These are phyloP conservation scores for Leishmania amazonensis DNA, from an alignment of 208 protist species.

Conservation along the genomic window DNA sequence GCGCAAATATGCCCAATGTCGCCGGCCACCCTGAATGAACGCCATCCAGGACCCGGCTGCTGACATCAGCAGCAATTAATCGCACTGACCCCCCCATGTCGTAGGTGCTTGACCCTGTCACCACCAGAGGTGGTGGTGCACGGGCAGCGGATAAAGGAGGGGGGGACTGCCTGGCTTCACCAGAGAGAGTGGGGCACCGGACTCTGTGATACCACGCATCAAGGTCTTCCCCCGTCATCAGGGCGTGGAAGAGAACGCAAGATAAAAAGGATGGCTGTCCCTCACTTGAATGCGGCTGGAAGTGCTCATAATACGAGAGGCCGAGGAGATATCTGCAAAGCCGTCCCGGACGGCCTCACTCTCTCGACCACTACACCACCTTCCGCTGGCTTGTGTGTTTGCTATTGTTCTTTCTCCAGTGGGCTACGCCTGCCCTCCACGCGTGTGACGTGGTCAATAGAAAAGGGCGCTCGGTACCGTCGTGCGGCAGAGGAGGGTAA, in stretches of 20 bases:
- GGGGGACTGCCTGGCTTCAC: background rate
- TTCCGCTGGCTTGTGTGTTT: background rate
- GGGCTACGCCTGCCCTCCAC: background rate
- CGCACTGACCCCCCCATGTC: background rate
- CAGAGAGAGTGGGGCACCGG: background rate
- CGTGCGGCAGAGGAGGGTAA: background rate
- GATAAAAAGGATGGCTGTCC: background rate
- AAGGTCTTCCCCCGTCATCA: background rate
- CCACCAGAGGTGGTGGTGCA: background rate
- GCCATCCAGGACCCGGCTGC: background rate
- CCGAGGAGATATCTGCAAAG: background rate
- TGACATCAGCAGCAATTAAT: background rate
- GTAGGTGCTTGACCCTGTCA: background rate
- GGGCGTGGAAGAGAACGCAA: background rate
- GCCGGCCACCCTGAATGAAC: background rate
- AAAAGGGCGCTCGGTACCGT: background rate
- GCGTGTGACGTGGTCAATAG: background rate
- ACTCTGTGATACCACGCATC: background rate
- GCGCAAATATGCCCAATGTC: background rate
- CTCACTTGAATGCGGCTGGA: background rate
- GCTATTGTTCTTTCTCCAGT: background rate
- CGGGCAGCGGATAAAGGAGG: background rate
- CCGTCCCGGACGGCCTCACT: background rate
- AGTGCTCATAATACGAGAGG: background rate
- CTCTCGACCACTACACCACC: background rate